Base-by-base conservation (phyloP, 2,329 filamentous ascomycete genomes). In the Fusarium sp. region DNA sequence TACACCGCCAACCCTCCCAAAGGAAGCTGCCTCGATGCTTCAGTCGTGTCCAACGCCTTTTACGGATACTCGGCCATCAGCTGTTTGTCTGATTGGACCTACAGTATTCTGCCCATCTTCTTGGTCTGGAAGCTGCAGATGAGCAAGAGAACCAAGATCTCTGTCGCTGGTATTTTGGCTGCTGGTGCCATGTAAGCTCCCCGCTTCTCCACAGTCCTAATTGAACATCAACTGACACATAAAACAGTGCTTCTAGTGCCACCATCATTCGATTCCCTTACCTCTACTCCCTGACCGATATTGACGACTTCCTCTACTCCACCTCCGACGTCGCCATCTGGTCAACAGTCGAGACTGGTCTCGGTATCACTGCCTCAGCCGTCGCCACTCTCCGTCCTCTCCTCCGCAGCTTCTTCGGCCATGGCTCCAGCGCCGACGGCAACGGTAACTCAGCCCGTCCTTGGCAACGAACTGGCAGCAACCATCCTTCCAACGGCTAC, bases 191-290 rank as follows among this genome's bases (percentile, higher is more conserved):
- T 62, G 59, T 62, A 62, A 14, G 59, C n/a, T 9, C 7, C 11
- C 14, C 14, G 4, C 8, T 8, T 7, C 1, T 21, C 2, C 4
- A 7, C 1, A 2, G 6, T 2, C 3, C 14, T 7, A 3, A 4
- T 1, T 1, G 12, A 23, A 9, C 12, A 8, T 26, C 23, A 20
- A 5, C 49, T 62, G 8, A 62, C 57, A n/a, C 14, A 2, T 3
- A 12, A 7, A 2, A 19, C 8, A 62, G 59, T 56, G 59, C 65
- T 74, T 80, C 78, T 6, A 76, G 76, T 26, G 81, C 81, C 6
- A 82, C 81, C 6, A 78, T 83, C 39, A 76, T 83, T 11, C 77
- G 81, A 2, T 79, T 82, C 46, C 75, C 79, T 1, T 83, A 81
- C 62, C 77, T 83, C 24, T 68, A 76, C 30, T 64, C 73, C 6